Base-by-base conservation (phyloP, 2,329 filamentous ascomycete species). In the Fusarium lyarnte region DNA sequence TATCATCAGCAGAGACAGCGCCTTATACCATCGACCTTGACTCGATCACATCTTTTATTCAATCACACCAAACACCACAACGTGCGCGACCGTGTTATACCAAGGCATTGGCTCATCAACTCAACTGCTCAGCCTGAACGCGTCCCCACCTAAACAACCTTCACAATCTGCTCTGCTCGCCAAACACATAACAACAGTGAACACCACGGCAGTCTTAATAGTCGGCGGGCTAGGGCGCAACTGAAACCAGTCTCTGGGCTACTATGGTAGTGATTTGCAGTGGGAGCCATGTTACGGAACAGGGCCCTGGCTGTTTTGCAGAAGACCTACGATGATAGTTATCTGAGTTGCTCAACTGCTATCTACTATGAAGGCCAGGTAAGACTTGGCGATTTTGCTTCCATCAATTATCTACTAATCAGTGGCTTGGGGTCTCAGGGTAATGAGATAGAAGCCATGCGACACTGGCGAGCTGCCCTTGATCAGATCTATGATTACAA, bases 261-360 rank as follows among this genome's bases (percentile, higher is more conserved):
- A 77, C 70, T 77, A 80, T 80, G 77, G 65, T 68, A 65, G 69
- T 67, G 62, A 35, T 47, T 67, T 63, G 35, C 47, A 43, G 62
- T 63, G 63, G 73, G 73, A 81, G 84, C 78, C 74, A 89, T 89
- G 87, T 85, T 87, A 80, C 85, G 84, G 77, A 87, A 83, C 79
- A 87, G 83, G 78, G 82, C 82, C 70, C 87, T 91, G 79, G 90
- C 92, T 82, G 90, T 91, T 70, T 90, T 98, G 82, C 95, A 98
- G 85, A 98, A 97, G 88, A 97, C 94, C 62, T 98, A 98, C 84
- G 95, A 98, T 85, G 94, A 98, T 82, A 95, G 93, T 82, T 98
- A 97, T 84, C 85, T 98, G 77, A 94, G 92, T 79, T 98, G 95
- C 83, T 98, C 95, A 19, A 98, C 95, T 4, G 95, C 95, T 42